Base-by-base conservation (phyloP, 306 rosid genomes). In the Notholithocarpus densiflorus region DNA sequence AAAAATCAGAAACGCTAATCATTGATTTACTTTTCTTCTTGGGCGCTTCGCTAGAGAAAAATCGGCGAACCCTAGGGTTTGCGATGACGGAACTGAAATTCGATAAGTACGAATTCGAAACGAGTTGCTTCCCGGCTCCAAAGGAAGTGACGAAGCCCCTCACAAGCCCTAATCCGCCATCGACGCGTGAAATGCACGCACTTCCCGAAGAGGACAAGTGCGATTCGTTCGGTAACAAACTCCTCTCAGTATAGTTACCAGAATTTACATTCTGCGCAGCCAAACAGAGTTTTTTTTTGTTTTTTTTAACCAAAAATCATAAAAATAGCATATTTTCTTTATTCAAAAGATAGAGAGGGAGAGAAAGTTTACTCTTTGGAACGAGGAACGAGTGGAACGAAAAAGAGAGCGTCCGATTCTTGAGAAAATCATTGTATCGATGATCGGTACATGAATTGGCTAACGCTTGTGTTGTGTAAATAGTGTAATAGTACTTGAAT, bases 61-160 rank as follows among this genome's bases (percentile, higher is more conserved):
- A 68, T 12, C 81, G 83, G 15, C 77, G 68, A 72, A 75, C 17
- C 45, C 74, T 72, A 81, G 80, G 80, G 76, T 78, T 78, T 32
- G 77, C 70, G 0, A 75, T 62, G 70, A 79, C 34, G n/a, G 70
- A 83, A 31, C 66, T 75, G 18, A 77, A 55, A 64, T 83, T 78
- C 23, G 72, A 65, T 66, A 76, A 19, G 75, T 24, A 65, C 1
- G 73, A 61, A 43, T 66, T 62, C 11, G 76, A 83, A 23, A 71
- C 56, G 18, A 83, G 70, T 73, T 80, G 82, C 74, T 74, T 86
- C 66, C 73, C 71, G 64, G 75, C 80, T 86, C 79, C 79, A 48
- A 4, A 24, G 7, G 73, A 62, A 3, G 74, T 66, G 2, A 77
- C 34, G 77, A 68, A 80, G 15, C 73, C 51, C 56, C 75, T 80